Base-by-base conservation (phyloP, 441 rosid species). In the Populus hybrid region DNA sequence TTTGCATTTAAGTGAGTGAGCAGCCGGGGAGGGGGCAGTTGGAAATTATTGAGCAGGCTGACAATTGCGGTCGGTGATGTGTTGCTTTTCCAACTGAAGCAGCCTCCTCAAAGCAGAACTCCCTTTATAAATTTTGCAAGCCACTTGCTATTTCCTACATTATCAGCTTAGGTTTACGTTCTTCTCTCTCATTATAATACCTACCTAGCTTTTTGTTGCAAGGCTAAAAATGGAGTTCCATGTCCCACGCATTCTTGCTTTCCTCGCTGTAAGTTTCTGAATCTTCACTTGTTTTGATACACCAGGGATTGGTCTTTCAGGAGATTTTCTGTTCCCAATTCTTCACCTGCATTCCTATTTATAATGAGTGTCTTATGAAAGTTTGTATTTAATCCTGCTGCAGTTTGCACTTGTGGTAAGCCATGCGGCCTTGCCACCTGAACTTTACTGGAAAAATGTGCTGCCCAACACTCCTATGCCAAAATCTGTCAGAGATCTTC, bases 231-330 rank as follows among this genome's bases (percentile, higher is more conserved):
- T 88, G 91, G 85, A 68, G 84, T 75, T 81, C 59, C 80, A 24
- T 42, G 72, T 82, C 66, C 71, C 79, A 31, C 79, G 59, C 4
- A 64, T 85, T 38, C 80, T 87, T 67, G 80, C 82, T 59, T 84
- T 87, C 73, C 84, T 87, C 66, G 38, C 83, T 59, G 91, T 90
- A 79, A 71, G 86, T 18, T 82, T 80, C 74, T 72, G 6, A 38
- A 28, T 12, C 61, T 63, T 36, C 33, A n/a, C 20, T 9, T 24
- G 4, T 33, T 40, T 16, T n/a, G 21, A 31, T 9, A 63, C 65
- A 20, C 2, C 28, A 50, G 20, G 6, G 23, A 6, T 36, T 59
- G 50, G 59, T 50, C 59, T 50, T 50, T 6, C 50, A 42, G 50
- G n/a, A 14, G 59, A 16, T 50, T 50, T 50, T 50, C 59, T 50